phyloP scores from a whole-genome alignment of 352 stramenopile species.

The Globisporangium rhizosaccharum region DNA sequence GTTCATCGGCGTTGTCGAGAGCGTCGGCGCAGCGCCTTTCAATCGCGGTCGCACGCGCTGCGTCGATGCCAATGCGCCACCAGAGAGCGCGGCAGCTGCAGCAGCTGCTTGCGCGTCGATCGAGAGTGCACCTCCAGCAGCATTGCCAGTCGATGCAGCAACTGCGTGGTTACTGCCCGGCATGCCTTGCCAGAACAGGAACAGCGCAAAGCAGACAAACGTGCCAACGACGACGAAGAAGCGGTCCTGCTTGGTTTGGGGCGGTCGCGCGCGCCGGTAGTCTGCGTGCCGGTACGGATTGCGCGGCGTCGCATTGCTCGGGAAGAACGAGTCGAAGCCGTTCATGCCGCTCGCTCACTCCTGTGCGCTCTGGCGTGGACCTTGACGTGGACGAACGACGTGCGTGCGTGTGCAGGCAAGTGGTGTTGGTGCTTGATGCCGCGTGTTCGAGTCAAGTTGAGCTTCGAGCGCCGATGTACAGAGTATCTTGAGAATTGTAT shows the following conservation, averaged over 20 bases:
- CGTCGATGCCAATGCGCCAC: conserved; percentile 7
- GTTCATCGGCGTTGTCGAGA: conserved; percentile 33
- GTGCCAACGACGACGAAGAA: conserved; percentile 60
- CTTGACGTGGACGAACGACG: too few relatives aligned
- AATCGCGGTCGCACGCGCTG: conserved; percentile 22
- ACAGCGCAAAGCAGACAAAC: conserved; percentile 64
- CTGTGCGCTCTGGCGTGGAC: too few relatives aligned
- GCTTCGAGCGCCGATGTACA: too few relatives aligned
- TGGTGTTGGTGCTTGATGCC: too few relatives aligned
- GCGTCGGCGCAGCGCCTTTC: conserved; percentile 22
- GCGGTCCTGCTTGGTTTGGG: conserved; percentile 35
- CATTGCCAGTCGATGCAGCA: neutral
- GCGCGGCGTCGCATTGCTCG: conserved; percentile 41
- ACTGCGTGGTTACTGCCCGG: conserved; percentile 1
- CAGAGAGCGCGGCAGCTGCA: conserved; percentile 25
- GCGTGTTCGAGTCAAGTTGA: too few relatives aligned
- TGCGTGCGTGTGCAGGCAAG: neutral
- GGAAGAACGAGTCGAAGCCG: conserved; percentile 66
- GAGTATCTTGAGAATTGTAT: neutral
- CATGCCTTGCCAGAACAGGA: conserved; percentile 42
- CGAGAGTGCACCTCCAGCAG: conserved; percentile 8
- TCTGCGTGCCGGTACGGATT: conserved; percentile 80
- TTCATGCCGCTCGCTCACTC: conserved; percentile 27
- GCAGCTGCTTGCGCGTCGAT: conserved; percentile 32
- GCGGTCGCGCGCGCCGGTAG: conserved; percentile 20